Conservation (phyloP, 371 early-diverging fungal genomes). For the Batkoa obscura region DNA sequence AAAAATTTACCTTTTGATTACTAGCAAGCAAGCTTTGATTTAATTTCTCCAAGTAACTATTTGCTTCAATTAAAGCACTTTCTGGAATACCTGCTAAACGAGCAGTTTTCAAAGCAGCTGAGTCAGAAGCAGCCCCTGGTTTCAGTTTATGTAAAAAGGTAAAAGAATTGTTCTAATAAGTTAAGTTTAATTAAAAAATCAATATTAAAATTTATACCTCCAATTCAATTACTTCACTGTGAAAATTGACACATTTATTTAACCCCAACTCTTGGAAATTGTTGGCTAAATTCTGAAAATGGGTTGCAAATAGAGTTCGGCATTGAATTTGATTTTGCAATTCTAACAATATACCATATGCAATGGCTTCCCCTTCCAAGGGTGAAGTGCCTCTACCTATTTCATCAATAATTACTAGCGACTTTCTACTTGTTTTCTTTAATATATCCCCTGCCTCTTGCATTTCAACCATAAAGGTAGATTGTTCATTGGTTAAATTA, state of each 20-base stretch:
- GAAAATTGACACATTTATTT: conserved; percentile 16
- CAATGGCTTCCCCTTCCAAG: conserved; percentile 79
- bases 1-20: not conserved
- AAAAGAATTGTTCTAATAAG: conserved; percentile 25
- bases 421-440: conserved; percentile 48
- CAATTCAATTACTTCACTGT: conserved; percentile 22
- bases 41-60: not conserved
- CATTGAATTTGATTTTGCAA: conserved; percentile 30
- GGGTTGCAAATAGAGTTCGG: conserved; percentile 75
- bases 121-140: conserved; percentile 37
- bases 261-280: conserved; percentile 7
- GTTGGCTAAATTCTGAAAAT: conserved; percentile 71
- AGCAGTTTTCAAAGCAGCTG: conserved; percentile 50
- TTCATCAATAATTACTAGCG: conserved; percentile 94
- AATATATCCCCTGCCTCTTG: conserved; percentile 80
- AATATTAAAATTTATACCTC: not conserved
- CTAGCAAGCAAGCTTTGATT: not conserved
- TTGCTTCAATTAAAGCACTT: conserved; percentile 6
- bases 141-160: conserved; percentile 33
- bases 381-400: conserved; percentile 96
- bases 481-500: conserved; percentile 50
- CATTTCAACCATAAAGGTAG: conserved; percentile 99
- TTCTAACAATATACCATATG: conserved; percentile 67
- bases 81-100: conserved; percentile 35
- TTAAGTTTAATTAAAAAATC: not conserved